These are phyloP conservation scores for Parvularia atlantis DNA, from an alignment of 78 protist species.

Conservation along the genomic window DNA sequence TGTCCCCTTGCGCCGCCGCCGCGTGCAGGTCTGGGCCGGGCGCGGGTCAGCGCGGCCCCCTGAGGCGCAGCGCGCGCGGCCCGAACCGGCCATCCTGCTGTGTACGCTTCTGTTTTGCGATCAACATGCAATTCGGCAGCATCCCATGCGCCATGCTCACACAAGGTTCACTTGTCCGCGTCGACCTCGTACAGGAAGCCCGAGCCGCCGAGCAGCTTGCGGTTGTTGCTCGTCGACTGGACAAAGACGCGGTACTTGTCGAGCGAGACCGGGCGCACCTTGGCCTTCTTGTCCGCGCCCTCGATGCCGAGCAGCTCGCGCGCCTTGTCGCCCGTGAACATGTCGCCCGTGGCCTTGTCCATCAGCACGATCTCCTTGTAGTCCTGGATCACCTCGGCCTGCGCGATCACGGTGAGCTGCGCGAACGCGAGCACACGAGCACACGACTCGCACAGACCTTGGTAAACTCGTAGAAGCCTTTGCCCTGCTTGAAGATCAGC, in stretches of 20 bases:
- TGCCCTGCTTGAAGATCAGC: not conserved
- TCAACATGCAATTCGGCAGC: no score
- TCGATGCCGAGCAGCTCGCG: not conserved
- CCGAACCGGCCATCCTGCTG: no score
- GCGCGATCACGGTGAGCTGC: no score
- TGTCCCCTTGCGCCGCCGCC: no score
- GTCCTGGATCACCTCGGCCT: not conserved
- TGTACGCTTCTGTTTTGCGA: no score
- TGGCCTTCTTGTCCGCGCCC: not conserved
- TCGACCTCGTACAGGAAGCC: not conserved
- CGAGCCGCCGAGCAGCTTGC: not conserved
- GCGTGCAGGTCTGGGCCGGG: no score
- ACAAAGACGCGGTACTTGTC: not conserved
- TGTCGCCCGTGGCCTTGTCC: not conserved
- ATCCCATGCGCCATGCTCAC: not conserved
- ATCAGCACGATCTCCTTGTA: not conserved
- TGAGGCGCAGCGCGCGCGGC: no score
- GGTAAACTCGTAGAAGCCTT: not conserved
- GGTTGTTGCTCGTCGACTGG: not conserved
- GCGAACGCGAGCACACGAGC: no score
- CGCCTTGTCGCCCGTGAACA: not conserved
- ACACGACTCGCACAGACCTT: no score
- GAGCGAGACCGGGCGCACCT: not conserved
- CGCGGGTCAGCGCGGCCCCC: no score
- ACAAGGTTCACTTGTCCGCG: not conserved